These are phyloP conservation scores for Capniomyces stellatus DNA, from an alignment of 371 early-diverging fungal species.

Conservation along the genomic window DNA sequence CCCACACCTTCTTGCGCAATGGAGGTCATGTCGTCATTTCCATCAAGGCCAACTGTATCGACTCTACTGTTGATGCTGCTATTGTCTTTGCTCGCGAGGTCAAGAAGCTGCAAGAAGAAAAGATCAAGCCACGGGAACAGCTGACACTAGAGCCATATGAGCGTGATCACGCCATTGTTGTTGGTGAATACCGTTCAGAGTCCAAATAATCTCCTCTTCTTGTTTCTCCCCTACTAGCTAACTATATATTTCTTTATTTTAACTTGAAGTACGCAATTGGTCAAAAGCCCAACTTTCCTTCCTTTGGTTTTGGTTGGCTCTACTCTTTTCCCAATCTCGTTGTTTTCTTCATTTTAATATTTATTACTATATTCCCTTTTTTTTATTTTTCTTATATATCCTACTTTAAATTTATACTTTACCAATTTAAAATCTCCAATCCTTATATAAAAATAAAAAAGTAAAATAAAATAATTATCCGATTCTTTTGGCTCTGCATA, in stretches of 20 bases:
- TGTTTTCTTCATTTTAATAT: not conserved
- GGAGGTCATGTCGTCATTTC: conserved; percentile 97
- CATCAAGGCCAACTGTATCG: conserved; percentile 99
- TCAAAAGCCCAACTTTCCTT: no score
- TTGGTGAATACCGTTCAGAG: conserved; percentile 65
- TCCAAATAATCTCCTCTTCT: conserved; percentile 5
- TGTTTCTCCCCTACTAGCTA: no score
- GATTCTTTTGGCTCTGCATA: no score
- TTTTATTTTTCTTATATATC: no score
- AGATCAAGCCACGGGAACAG: conserved; percentile 99
- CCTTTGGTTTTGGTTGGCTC: not conserved
- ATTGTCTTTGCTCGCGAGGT: conserved; percentile 99
- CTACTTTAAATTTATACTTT: no score
- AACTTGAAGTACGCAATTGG: no score
- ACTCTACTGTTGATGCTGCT: conserved; percentile 96
- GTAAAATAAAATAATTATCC: no score
- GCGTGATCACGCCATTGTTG: conserved; percentile 99
- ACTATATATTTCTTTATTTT: no score
- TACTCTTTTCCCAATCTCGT: not conserved
- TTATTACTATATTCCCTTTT: not conserved
- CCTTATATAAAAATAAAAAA: no score
- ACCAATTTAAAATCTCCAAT: no score
- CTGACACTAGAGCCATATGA: conserved; percentile 99
- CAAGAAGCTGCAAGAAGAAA: conserved; percentile 94
- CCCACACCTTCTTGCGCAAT: conserved; percentile 97